Base-by-base conservation (phyloP, 345 rosid species). In the Eucalyptus tenuipes region DNA sequence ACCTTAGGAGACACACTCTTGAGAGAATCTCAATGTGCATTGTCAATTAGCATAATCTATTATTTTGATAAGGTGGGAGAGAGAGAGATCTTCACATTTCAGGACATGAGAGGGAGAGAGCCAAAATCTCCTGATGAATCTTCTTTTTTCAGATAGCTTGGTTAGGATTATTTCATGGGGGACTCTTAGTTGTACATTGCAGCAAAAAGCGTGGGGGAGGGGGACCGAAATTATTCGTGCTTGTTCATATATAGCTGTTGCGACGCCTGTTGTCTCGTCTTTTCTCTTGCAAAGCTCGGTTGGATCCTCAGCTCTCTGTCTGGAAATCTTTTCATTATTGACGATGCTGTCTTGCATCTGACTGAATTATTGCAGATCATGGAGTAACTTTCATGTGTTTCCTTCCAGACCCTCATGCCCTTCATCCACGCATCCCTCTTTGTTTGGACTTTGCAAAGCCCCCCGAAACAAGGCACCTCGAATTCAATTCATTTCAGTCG, bases 11-110 rank as follows among this genome's bases (percentile, higher is more conserved):
- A 18, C 29, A 86, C 85, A 85, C 50, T 49, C 48, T 75, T n/a
- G 87, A 85, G 88, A 89, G 85, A 86, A 44, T 52, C 66, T 89
- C 88, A 88, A 89, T 90, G 93, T 94, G 93, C 91, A 93, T 92
- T 91, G 59, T 91, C 89, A 92, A 90, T 92, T 93, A 92, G 90
- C 89, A 91, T 88, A 88, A 52, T 49, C 42, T 86, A 48, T 53
- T 80, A 53, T 47, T 85, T 37, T 71, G 82, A 66, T 50, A 87
- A 57, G 50, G 66, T 53, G 49, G 86, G 59, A 49, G 80, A 42
- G 44, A 42, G 44, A 42, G 44, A 75, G 53, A 50, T 75, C 84
- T 75, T 75, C 84, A 75, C 27, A 40, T 86, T 90, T 88, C 90
- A 90, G 90, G 86, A 86, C 90, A 50, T 53, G 85, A 79, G 57